Conservation (phyloP, 495 filamentous ascomycete species). For the Alectoria sarmentosa region DNA sequence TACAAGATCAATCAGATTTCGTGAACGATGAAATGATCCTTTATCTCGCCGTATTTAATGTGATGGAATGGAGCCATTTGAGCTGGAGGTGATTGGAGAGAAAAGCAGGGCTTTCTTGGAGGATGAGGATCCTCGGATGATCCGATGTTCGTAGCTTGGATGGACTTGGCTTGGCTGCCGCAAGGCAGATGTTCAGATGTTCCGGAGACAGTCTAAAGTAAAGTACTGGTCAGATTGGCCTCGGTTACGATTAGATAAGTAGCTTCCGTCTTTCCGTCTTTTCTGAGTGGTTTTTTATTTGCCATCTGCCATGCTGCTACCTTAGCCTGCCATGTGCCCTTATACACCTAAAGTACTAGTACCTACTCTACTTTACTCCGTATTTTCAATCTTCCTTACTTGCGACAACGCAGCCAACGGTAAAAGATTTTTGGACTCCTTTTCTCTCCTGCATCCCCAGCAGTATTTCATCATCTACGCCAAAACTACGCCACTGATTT, state of each 20-base stretch:
- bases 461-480: background rate
- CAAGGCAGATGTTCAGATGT: background rate
- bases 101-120: too few species aligned
- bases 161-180: background rate
- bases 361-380: background rate
- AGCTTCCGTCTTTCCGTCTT: background rate
- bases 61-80: background rate
- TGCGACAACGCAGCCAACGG: background rate
- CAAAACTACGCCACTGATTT: background rate
- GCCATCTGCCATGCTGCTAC: too few species aligned
- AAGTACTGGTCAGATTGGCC: background rate
- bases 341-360: background rate
- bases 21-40: background rate
- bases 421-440: background rate
- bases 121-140: too few species aligned
- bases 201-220: too few species aligned
- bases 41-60: background rate
- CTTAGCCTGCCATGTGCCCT: background rate
- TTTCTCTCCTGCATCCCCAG: background rate
- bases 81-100: background rate
- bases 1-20: background rate
- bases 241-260: background rate
- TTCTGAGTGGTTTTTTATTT: background rate
- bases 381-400: background rate
- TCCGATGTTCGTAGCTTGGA: background rate